These are phyloP conservation scores for Kwoniella botswanensis DNA, from an alignment of 768 basidiomycete species.

Conservation along the genomic window DNA sequence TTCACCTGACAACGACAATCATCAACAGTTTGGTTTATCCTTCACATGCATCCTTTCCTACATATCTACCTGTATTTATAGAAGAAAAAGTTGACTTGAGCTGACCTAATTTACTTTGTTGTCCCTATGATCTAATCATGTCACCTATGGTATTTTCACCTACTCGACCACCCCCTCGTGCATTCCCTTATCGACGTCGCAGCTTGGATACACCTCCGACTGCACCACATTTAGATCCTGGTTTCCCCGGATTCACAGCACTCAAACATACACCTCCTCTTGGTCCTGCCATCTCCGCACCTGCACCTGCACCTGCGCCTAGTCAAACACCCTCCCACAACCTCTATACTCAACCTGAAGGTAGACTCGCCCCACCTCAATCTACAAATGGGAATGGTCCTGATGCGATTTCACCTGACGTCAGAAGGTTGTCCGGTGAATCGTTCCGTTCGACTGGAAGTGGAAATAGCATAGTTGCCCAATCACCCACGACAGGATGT, in stretches of 20 bases:
- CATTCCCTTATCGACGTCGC: conserved; percentile 5
- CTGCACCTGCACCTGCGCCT: not conserved
- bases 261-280: conserved; percentile 15
- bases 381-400: not conserved
- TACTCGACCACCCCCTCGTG: conserved; percentile 2
- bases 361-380: conserved; percentile 7
- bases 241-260: conserved; percentile 18
- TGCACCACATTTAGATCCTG: conserved; percentile 21
- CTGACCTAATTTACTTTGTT: conserved; percentile 2
- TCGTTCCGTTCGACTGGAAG: conserved; percentile 2
- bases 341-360: not conserved
- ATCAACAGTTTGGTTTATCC: not conserved
- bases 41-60: not conserved
- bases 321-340: not conserved
- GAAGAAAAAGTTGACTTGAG: not conserved
- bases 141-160: conserved; percentile 8
- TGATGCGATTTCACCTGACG: conserved; percentile 6
- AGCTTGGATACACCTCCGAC: conserved; percentile 36
- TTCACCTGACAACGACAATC: conserved; percentile 5
- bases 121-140: not conserved
- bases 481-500: conserved; percentile 39
- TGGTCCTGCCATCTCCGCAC: not conserved
- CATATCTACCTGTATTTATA: not conserved
- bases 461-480: conserved; percentile 21
- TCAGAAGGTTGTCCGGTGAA: conserved; percentile 13